Evolutionary conservation across 2,329 filamentous ascomycete species (phyloP), one percentile per base, ranked within the genome.

Genomic region (Emmonsiellopsis sp.): DNA sequence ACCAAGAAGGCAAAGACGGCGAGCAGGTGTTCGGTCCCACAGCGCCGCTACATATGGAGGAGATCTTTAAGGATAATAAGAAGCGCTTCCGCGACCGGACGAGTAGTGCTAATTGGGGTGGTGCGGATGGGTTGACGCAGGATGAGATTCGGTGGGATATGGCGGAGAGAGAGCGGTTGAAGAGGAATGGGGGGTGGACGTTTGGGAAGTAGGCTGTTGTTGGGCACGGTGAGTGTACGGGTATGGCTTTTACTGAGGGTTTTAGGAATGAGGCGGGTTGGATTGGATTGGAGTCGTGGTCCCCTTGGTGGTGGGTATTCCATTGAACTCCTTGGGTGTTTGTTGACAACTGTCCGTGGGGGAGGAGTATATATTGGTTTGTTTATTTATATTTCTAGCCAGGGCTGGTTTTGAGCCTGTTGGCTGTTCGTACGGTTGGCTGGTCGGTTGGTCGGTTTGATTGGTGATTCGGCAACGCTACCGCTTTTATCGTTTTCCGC

Each of bases 21-120:
- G 90, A 98, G 63, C 89, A 90, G 0, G 87, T 98, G 51, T 98
- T 98, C 65, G 93, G 93, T 0, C 87, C 89, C 0, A 89, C 95
- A 26, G 85, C 81, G 9, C 88, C 90, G 10, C 77, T 98, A 59
- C 89, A 89, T 64, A 93, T 98, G 85, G 94, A 98, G 64, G 91
- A 97, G 67, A 90, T 96, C 34, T 98, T 98, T 72, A 86, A 80
- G 70, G 89, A 90, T 69, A 91, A 87, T 70, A 90, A 90, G 69
- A 87, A 88, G 75, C 88, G 89, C 65, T 97, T 96, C 78, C 83
- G 94, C 15, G 85, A 88, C 50, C 81, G 93, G 53, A 96, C 92
- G 5, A 95, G 89, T 62, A 95, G 89, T 70, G 94, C 94, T 37
- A 94, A 95, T 73, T 98, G 93, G 93, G 85, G 81, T 64, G 71